A percentile compares a stretch with the other conserved stretches of the same genome.
Evolutionary conservation across 257 asterid genomes (phyloP).

Genomic region (Thymus mandschuricus): DNA sequence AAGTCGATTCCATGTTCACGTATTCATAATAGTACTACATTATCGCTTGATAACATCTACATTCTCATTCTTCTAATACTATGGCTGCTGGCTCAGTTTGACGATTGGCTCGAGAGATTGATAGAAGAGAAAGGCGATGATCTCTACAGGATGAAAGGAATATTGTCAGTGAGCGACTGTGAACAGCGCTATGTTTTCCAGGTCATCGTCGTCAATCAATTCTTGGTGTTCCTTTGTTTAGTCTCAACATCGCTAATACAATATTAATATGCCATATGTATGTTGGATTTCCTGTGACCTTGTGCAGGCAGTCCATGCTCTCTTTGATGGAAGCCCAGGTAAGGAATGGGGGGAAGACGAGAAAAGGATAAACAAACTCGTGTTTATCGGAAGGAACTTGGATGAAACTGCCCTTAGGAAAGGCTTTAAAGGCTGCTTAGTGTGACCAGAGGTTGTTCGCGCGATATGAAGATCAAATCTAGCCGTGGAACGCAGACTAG

Average conservation of each 20-base stretch:
- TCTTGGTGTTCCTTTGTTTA: background rate
- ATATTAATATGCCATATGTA: background rate
- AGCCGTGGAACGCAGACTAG: background rate
- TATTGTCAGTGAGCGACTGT: constrained; percentile 68
- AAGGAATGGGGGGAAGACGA: constrained; percentile 80
- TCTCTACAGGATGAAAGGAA: constrained; percentile 92
- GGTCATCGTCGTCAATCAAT: constrained; percentile 45
- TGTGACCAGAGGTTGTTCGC: constrained; percentile 33
- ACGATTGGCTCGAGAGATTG: constrained; percentile 93
- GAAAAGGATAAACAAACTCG: constrained; percentile 86
- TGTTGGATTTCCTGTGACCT: background rate
- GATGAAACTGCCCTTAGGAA: constrained; percentile 81
- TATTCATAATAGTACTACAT: background rate
- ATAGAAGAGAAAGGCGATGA: constrained; percentile 92
- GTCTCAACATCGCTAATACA: constrained; percentile 10
- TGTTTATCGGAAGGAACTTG: constrained; percentile 85
- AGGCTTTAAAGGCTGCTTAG: constrained; percentile 92
- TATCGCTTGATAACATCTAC: background rate
- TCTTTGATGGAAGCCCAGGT: constrained; percentile 89
- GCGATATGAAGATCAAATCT: background rate
- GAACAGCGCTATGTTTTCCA: constrained; percentile 90
- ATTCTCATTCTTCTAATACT: constrained; percentile 19
- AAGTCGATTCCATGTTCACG: constrained; percentile 1
- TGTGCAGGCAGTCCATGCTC: constrained; percentile 82
- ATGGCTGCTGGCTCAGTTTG: constrained; percentile 57